Evolutionary conservation across 2,329 filamentous ascomycete genomes (phyloP).

Genomic region (Verticillium alfalfae): DNA sequence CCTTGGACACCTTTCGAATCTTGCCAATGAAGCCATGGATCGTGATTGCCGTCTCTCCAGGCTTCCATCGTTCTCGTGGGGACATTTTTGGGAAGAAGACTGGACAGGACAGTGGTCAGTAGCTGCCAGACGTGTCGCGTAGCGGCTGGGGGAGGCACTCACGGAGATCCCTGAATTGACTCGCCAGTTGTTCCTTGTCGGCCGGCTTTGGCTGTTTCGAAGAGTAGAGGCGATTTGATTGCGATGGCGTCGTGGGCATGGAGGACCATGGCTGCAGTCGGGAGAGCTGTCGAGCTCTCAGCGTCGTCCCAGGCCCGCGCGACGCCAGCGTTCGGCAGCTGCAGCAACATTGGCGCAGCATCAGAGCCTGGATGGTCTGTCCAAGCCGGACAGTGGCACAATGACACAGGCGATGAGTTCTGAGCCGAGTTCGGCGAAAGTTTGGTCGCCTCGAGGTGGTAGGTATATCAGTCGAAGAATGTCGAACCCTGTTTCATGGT

Average conservation of each 20-base stretch:
- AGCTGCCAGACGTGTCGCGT: not conserved
- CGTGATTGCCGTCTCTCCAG: slow-evolving; percentile 34
- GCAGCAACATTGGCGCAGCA: slow-evolving; percentile 11
- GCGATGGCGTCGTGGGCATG: not conserved
- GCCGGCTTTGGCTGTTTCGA: not conserved
- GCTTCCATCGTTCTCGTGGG: slow-evolving; percentile 13
- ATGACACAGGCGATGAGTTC: not conserved
- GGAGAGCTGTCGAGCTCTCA: not conserved
- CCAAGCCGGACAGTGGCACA: not conserved
- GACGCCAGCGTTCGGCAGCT: slow-evolving; percentile 5
- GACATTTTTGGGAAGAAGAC: slow-evolving; percentile 24
- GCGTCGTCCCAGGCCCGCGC: not conserved
- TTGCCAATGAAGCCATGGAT: slow-evolving; percentile 70
- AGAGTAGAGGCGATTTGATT: not conserved
- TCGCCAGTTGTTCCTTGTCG: slow-evolving; percentile 2
- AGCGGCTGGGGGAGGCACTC: not conserved
- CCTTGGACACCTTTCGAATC: slow-evolving; percentile 61
- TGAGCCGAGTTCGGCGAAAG: no score
- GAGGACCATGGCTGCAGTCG: not conserved
- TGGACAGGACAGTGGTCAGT: slow-evolving; percentile 5
- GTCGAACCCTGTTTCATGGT: not conserved
- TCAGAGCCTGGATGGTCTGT: not conserved
- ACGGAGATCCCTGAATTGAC: slow-evolving; percentile 10
- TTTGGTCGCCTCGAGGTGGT: not conserved
- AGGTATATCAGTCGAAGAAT: no score